These are phyloP conservation scores for Fistulina hepatica DNA, from an alignment of 1,284 basidiomycete genomes.

Conservation along the genomic window DNA sequence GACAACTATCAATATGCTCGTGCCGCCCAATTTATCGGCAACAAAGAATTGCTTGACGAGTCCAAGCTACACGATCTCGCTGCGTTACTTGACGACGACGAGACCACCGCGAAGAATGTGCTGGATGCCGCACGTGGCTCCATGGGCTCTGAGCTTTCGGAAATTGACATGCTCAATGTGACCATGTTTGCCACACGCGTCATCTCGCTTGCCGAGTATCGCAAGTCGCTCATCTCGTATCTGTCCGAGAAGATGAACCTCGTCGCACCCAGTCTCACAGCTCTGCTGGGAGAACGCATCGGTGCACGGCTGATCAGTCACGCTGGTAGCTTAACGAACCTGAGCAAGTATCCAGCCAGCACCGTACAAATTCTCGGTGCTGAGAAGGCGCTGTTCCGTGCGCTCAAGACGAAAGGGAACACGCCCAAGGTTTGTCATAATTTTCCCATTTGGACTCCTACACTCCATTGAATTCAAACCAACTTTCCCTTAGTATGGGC, in stretches of 20 bases:
- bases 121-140: conserved; percentile 90
- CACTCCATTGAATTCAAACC: conserved; percentile 8
- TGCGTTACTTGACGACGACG: conserved; percentile 78
- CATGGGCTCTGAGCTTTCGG: conserved; percentile 91
- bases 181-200: conserved; percentile 87
- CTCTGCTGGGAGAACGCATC: conserved; percentile 90
- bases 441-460: neutral
- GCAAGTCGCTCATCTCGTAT: conserved; percentile 85
- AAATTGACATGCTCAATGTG: conserved; percentile 96
- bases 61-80: conserved; percentile 76
- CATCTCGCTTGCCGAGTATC: conserved; percentile 87
- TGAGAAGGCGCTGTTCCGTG: conserved; percentile 96
- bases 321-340: conserved; percentile 93
- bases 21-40: conserved; percentile 80
- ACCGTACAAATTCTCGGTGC: conserved; percentile 98
- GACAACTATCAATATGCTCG: conserved; percentile 96
- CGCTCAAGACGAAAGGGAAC: conserved; percentile 97
- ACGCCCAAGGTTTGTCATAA: conserved; percentile 74
- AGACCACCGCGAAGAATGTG: conserved; percentile 84
- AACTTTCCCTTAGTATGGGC: conserved; percentile 74
- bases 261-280: conserved; percentile 92
- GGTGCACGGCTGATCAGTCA: conserved; percentile 94
- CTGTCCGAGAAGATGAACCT: conserved; percentile 97
- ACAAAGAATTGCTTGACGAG: conserved; percentile 74
- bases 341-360: conserved; percentile 97